Conservation (phyloP, 2,329 filamentous ascomycete genomes). For the Fusarium tanahbumbuense region DNA sequence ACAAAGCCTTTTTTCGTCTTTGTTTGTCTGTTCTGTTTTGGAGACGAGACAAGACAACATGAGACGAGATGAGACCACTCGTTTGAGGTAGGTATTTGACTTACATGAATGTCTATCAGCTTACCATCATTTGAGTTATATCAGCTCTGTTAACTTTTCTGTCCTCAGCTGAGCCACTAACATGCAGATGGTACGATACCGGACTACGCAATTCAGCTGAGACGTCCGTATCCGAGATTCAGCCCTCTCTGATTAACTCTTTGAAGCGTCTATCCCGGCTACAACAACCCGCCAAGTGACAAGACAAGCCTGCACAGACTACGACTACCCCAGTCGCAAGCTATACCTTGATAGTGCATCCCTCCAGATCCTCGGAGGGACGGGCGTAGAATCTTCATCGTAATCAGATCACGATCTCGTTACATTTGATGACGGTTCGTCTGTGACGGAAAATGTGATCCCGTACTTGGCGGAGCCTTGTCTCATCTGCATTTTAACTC, state of each 20-base stretch:
- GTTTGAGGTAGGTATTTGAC: neutral
- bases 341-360: neutral
- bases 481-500: conserved; percentile 11
- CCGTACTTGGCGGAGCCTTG: conserved; percentile 7
- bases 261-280: conserved; percentile 28
- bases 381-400: conserved; percentile 16
- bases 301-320: neutral
- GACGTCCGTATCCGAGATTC: conserved; percentile 12
- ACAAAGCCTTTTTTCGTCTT: conserved; percentile 7
- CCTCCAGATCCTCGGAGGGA: neutral
- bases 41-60: neutral
- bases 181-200: conserved; percentile 7
- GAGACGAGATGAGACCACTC: neutral
- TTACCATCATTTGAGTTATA: neutral
- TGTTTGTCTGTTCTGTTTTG: neutral
- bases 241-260: conserved; percentile 11
- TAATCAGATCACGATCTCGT: conserved; percentile 24
- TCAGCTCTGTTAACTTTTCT: conserved; percentile 18
- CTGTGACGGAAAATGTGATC: conserved; percentile 20
- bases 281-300: conserved; percentile 7
- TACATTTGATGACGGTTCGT: conserved; percentile 31
- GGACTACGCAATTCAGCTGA: conserved; percentile 15
- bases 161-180: conserved; percentile 22
- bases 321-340: conserved; percentile 3
- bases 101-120: neutral